phyloP scores from a whole-genome alignment of 345 rosid genomes.

The Eucalyptus marginata region DNA sequence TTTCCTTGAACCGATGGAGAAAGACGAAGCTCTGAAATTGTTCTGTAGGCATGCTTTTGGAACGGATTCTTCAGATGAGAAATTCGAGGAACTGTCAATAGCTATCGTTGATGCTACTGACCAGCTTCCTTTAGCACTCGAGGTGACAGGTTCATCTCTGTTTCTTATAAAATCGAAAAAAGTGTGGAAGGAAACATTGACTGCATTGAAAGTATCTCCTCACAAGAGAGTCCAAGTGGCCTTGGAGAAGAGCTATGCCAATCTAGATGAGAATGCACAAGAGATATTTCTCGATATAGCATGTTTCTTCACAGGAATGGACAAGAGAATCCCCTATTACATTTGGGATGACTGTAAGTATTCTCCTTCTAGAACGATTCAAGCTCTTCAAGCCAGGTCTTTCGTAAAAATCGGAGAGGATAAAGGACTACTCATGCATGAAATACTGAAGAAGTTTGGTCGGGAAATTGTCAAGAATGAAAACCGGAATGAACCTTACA shows the following conservation, averaged over 20 bases:
- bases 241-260: rapidly evolving
- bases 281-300: neutral
- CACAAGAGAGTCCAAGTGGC: rapidly evolving
- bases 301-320: rapidly evolving
- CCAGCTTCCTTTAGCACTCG: neutral
- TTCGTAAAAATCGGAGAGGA: neutral
- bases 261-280: rapidly evolving
- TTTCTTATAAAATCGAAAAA: neutral
- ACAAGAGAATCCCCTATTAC: neutral
- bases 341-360: rapidly evolving
- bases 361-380: rapidly evolving
- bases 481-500: rapidly evolving
- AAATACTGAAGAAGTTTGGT: neutral
- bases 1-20: rapidly evolving
- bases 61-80: rapidly evolving
- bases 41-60: neutral
- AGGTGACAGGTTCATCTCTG: neutral
- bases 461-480: neutral
- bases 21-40: neutral
- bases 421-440: neutral
- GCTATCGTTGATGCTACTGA: rapidly evolving
- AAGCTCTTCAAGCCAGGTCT: rapidly evolving
- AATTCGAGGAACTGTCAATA: rapidly evolving
- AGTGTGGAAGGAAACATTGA: neutral
- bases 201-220: rapidly evolving